Conservation (phyloP, 2,329 filamentous ascomycete species). For the Diaporthe capsici region DNA sequence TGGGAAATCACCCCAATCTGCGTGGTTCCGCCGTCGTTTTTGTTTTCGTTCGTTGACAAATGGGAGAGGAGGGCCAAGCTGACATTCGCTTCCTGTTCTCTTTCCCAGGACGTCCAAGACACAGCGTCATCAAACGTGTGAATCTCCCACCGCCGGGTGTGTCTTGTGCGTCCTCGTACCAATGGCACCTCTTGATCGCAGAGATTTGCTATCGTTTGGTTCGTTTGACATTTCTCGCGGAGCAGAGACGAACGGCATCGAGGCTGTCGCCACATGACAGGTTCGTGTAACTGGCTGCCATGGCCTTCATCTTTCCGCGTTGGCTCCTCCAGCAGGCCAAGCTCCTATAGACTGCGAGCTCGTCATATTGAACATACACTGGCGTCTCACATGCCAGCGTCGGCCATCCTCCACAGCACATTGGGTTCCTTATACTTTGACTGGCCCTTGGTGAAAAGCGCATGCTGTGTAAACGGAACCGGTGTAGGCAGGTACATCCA, state of each 20-base stretch:
- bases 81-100: neutral
- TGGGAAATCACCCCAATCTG: slow-evolving; percentile 25
- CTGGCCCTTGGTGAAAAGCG: neutral
- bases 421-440: neutral
- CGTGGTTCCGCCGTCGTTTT: slow-evolving; percentile 20
- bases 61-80: slow-evolving; percentile 17
- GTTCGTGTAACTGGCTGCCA: neutral
- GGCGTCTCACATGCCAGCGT: slow-evolving; percentile 6
- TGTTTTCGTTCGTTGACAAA: slow-evolving; percentile 30
- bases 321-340: neutral
- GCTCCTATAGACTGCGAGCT: neutral
- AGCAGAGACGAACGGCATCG: neutral
- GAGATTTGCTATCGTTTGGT: neutral
- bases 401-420: neutral
- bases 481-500: neutral
- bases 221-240: neutral
- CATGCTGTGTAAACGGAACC: neutral
- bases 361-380: neutral
- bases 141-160: neutral
- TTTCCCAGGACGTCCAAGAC: neutral
- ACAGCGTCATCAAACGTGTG: slow-evolving; percentile 16
- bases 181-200: slow-evolving; percentile 33
- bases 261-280: neutral
- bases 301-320: neutral
- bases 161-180: slow-evolving; percentile 25